A percentile compares a stretch with the other conserved stretches of the same genome.
phyloP scores from a whole-genome alignment of 2,329 filamentous ascomycete species.

The Xenoacremonium recifei region DNA sequence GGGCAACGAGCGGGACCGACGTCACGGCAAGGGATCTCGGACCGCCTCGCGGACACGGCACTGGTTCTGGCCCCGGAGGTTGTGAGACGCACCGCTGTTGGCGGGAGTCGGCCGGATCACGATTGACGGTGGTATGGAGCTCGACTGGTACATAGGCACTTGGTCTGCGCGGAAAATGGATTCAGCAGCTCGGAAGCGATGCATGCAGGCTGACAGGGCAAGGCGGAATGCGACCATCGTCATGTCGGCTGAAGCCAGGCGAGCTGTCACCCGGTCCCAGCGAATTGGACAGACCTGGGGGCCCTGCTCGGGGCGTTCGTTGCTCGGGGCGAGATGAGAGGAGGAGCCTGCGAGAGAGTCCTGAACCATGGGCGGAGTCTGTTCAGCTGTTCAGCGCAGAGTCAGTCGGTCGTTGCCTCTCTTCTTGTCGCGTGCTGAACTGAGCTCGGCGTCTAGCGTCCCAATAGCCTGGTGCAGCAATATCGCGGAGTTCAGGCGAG shows the following conservation, averaged over 20 bases:
- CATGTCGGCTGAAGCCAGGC: slow-evolving; percentile 27
- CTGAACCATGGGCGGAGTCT: too few species aligned
- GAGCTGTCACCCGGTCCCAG: slow-evolving; percentile 25
- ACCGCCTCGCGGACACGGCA: too few species aligned
- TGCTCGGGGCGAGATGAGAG: slow-evolving; percentile 2
- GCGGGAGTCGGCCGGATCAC: too few species aligned
- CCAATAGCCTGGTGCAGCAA: slow-evolving; percentile 11
- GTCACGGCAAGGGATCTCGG: too few species aligned
- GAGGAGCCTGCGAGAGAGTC: not conserved
- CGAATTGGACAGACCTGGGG: slow-evolving; percentile 22
- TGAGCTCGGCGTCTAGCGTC: slow-evolving; percentile 9
- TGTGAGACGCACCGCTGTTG: too few species aligned
- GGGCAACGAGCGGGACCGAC: too few species aligned
- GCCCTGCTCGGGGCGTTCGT: not conserved
- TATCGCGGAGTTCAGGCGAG: too few species aligned
- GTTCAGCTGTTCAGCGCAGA: slow-evolving; percentile 4
- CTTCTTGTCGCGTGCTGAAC: slow-evolving; percentile 5
- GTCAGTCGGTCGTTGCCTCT: not conserved
- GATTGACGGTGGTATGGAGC: too few species aligned
- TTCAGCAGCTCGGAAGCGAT: too few species aligned
- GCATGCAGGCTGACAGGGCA: slow-evolving; percentile 19
- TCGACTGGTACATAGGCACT: too few species aligned
- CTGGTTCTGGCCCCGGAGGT: too few species aligned
- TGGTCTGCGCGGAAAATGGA: too few species aligned
- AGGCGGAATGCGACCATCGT: slow-evolving; percentile 19